Base-by-base conservation (phyloP, 352 stramenopile genomes). In the Pythium aquatile region DNA sequence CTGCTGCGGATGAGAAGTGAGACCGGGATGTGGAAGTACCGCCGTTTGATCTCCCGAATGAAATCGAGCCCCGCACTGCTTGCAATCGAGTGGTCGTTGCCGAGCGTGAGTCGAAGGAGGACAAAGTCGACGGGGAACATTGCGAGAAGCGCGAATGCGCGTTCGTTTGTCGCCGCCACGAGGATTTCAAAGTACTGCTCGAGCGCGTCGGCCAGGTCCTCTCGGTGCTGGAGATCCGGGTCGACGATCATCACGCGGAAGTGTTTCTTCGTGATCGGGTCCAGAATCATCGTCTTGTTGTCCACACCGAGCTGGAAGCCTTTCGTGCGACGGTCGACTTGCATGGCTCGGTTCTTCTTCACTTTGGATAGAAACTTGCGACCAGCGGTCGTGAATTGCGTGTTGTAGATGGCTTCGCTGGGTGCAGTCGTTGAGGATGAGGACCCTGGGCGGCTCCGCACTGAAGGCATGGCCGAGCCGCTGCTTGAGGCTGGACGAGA, bases 391-490 rank as follows among this genome's bases (percentile, higher is more conserved):
- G 81, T 89, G 64, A 92, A 87, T 58, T 92, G 83, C 14, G 81
- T 88, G 63, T 92, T 90, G 68, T 89, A 92, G 61, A 92, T 89
- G 26, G 79, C 83, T 54, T 92, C 79, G 70, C 80, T 89, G 1
- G 83, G 81, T 6, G 55, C 32, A 1, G 49, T 58, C 6, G 37
- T 24, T 1, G 52, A 63, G 11, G 51, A 44, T 1, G 58, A 64
- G 20, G 56, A 61, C 10, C 49, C 35, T 63, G 29, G 49, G 29
- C 29, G 61, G 48, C 26, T 56, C 52, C 29, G 5, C 7, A 33
- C n/a, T 5, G 44, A 51, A 28, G 26, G 32, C 24, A 65, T 44
- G 13, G 4, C 39, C 49, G 32, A 39, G 16, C 11, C 37, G 54
- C 47, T 51, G 35, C 51, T 63, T 5, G 64, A 66, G 2, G 32